These are phyloP conservation scores for Erigeron canadensis DNA, from an alignment of 129 eudicot genomes.

Conservation along the genomic window DNA sequence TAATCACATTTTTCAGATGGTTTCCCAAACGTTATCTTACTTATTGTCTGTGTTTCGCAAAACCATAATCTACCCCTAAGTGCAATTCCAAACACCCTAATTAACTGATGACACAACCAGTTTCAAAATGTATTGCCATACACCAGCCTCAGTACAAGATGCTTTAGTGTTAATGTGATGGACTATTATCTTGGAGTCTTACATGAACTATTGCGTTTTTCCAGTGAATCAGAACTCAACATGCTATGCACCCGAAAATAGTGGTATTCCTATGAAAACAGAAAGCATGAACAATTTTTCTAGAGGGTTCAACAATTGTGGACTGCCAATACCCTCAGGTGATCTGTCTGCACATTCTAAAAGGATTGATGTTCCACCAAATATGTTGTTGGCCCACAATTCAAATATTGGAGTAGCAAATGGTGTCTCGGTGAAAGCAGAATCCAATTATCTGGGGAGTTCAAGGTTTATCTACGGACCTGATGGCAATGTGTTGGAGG, in stretches of 20 bases:
- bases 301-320: constrained; percentile 47
- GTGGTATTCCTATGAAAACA: constrained; percentile 39
- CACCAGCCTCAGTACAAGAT: too few species aligned
- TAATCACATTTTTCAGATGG: too few species aligned
- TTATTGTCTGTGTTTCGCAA: too few species aligned
- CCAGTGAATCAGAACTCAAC: constrained; percentile 61
- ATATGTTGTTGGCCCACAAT: constrained; percentile 52
- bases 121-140: too few species aligned
- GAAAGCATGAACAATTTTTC: constrained; percentile 53
- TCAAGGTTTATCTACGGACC: constrained; percentile 53
- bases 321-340: constrained; percentile 43
- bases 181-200: too few species aligned
- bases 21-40: too few species aligned
- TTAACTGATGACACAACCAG: too few species aligned
- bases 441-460: constrained; percentile 51
- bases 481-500: constrained; percentile 43
- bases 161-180: too few species aligned
- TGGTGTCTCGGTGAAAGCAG: constrained; percentile 62
- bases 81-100: too few species aligned
- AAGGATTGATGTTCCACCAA: constrained; percentile 43
- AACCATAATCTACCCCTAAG: too few species aligned
- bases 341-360: constrained; percentile 42
- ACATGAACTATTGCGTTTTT: background rate
- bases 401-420: constrained; percentile 50
- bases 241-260: constrained; percentile 45